Percentiles rank a stretch among this genome's conserved stretches.
Conservation (phyloP, 208 protist species). For the Trypanosoma cruzi region DNA sequence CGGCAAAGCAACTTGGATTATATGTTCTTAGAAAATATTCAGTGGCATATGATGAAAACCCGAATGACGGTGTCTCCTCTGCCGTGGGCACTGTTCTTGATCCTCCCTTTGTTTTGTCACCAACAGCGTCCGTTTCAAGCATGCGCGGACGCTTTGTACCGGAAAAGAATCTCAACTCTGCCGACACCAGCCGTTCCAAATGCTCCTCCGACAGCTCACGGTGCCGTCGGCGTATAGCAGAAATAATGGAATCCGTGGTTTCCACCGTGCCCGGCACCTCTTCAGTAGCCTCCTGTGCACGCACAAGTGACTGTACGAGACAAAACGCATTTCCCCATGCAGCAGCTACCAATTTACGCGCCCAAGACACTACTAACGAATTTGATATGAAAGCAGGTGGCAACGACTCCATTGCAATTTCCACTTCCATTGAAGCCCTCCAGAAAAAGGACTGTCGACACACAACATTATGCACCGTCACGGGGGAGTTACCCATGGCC, state of each 20-base stretch:
- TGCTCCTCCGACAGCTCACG: constrained; percentile 26
- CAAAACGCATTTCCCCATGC: constrained; percentile 20
- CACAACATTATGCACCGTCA: constrained; percentile 19
- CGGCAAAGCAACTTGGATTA: constrained; percentile 62
- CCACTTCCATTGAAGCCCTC: constrained; percentile 20
- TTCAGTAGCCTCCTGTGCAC: constrained; percentile 19
- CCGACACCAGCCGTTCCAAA: constrained; percentile 4
- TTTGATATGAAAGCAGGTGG: neutral
- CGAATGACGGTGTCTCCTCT: neutral
- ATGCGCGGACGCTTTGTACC: neutral
- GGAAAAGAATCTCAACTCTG: neutral
- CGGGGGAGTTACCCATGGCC: neutral
- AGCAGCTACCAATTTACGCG: constrained; percentile 3
- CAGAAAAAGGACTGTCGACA: constrained; percentile 24
- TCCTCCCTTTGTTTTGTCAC: neutral
- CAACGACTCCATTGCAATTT: constrained; percentile 8
- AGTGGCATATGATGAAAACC: constrained; percentile 14
- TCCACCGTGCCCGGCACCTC: constrained; percentile 12
- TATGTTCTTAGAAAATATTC: constrained; percentile 53
- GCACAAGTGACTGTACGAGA: constrained; percentile 23
- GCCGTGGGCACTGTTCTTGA: neutral
- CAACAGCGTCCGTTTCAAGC: neutral
- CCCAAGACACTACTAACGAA: constrained; percentile 7
- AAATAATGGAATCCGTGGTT: constrained; percentile 7
- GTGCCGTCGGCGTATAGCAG: constrained; percentile 7